A percentile compares a stretch with the other conserved stretches of the same genome.
phyloP scores from a whole-genome alignment of 1,284 basidiomycete genomes.

The Pseudozyma thailandica region DNA sequence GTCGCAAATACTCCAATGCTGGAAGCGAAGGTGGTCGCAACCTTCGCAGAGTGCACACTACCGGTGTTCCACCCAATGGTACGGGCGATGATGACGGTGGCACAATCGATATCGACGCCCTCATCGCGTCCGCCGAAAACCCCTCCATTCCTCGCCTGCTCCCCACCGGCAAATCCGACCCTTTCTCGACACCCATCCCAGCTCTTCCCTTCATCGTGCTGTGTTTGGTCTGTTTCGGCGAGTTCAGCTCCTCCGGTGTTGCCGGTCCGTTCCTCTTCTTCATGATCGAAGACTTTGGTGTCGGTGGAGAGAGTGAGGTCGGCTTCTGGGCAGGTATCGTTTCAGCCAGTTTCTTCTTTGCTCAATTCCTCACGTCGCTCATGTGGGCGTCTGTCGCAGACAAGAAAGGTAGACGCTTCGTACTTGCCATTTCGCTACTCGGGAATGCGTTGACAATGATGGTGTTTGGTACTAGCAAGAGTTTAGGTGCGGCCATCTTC shows the following conservation, averaged over 20 bases:
- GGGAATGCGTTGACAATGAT: constrained; percentile 82
- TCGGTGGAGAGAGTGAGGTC: constrained; percentile 63
- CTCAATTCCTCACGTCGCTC: constrained; percentile 82
- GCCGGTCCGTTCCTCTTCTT: constrained; percentile 68
- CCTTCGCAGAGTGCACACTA: constrained; percentile 36
- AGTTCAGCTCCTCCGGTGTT: constrained; percentile 79
- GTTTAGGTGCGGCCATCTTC: constrained; percentile 76
- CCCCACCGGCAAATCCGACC: constrained; percentile 31
- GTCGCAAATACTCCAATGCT: constrained; percentile 24
- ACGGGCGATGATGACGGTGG: constrained; percentile 18
- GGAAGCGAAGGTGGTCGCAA: constrained; percentile 25
- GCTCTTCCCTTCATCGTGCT: constrained; percentile 64
- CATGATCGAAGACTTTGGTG: constrained; percentile 64
- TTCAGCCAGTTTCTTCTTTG: constrained; percentile 67
- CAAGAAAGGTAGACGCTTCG: constrained; percentile 84
- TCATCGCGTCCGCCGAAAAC: constrained; percentile 30
- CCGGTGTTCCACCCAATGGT: constrained; percentile 14
- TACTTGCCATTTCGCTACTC: constrained; percentile 84
- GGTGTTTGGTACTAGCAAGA: constrained; percentile 83
- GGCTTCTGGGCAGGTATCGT: constrained; percentile 67
- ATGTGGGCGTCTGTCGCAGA: constrained; percentile 93
- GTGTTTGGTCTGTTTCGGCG: constrained; percentile 65
- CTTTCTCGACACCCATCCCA: constrained; percentile 60
- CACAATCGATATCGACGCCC: constrained; percentile 37
- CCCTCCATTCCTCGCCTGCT: constrained; percentile 46